Evolutionary conservation across 108 stramenopile species (phyloP), one percentile per base, ranked within the genome.

Genomic region (Asterionellopsis glacialis): DNA sequence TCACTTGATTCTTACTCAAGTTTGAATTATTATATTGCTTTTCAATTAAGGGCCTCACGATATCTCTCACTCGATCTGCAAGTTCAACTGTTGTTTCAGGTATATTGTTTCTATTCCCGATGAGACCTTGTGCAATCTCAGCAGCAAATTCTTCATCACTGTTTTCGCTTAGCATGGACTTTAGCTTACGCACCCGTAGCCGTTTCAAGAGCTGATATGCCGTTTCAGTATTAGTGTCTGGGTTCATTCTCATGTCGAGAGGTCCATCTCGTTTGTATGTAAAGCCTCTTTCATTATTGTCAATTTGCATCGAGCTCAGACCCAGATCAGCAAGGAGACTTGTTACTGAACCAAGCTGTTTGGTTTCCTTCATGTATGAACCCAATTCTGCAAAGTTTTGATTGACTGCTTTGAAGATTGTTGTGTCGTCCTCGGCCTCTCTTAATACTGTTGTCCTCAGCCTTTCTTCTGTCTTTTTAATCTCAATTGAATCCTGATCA

Each of bases 161-260:
- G n/a, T 56, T 56, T 16, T 56, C 9, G 19, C 45, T 43, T 16
- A 56, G 43, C 41, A 56, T 56, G 0, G 43, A 45, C 5, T 43
- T 41, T 5, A 56, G 41, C n/a, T 61, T 21, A 12, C 24, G 22
- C 1, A 26, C 51, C 13, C 43, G 41, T 16, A 56, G 55, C 45
- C 55, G 39, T 13, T 45, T 19, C 2, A 56, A 9, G 14, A 56
- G 55, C 45, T 56, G 15, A 56, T 56, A 56, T 11, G 55, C 55
- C 19, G 55, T 56, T 56, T 56, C 55, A 12, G 9, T 12, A 39
- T 7, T n/a, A 13, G 13, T n/a, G 45, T 56, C 41, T n/a, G n/a
- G n/a, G 65, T 61, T 21, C 72, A 80, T 76, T 0, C 79, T 58
- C 79, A 80, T 80, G 51, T 80, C 79, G 0, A 80, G 71, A 6